Evolutionary conservation across 1,139 yeast genomes (phyloP).

Genomic region (Nakaseomyces glabratus): DNA sequence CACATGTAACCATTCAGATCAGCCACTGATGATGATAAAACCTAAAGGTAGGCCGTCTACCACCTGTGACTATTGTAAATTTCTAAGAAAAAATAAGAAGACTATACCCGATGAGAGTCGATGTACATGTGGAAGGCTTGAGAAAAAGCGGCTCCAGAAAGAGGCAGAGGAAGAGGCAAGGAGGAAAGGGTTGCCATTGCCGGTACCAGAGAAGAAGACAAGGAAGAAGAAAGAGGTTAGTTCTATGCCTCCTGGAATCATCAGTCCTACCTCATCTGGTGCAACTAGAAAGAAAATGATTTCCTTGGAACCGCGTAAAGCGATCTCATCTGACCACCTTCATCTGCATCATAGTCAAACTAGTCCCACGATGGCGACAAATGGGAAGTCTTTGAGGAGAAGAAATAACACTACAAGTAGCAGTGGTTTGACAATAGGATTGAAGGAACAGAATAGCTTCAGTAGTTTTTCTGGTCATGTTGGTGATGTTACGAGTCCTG

Average conservation of each 20-base stretch:
- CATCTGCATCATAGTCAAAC: no score
- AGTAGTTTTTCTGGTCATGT: neutral
- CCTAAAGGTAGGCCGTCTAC: constrained; percentile 95
- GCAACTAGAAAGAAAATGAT: no score
- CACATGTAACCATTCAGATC: constrained; percentile 85
- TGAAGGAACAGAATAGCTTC: constrained; percentile 2
- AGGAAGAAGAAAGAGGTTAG: neutral
- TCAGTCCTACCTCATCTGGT: no score
- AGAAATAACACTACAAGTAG: constrained; percentile 1
- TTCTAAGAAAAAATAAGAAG: constrained; percentile 60
- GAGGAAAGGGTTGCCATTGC: constrained; percentile 28
- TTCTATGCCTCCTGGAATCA: no score
- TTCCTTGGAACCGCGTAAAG: no score
- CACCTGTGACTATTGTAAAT: constrained; percentile 83
- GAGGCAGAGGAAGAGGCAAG: constrained; percentile 40
- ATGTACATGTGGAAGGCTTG: constrained; percentile 62
- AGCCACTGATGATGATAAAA: constrained; percentile 83
- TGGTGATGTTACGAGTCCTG: constrained; percentile 3
- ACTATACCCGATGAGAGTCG: constrained; percentile 45
- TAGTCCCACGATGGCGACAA: neutral
- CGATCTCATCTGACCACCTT: no score
- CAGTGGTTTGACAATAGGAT: constrained; percentile 1
- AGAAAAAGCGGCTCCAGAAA: constrained; percentile 26
- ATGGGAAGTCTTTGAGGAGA: constrained; percentile 4
- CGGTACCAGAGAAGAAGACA: constrained; percentile 1